Evolutionary conservation across 208 protist species (phyloP).

Genomic region (Crithidia fasciculata): DNA sequence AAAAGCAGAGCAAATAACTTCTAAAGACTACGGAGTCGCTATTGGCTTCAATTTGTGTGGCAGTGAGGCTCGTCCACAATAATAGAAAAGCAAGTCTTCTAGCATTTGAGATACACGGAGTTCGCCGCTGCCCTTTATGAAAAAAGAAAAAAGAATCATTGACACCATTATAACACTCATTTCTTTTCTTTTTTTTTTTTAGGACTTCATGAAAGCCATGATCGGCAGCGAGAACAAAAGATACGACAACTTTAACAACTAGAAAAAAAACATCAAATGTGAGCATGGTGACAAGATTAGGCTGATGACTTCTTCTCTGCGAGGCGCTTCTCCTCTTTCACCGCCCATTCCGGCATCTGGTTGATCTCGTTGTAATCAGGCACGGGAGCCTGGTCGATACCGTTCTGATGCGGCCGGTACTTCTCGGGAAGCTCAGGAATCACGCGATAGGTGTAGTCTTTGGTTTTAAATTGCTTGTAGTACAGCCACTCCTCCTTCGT

Average conservation of each 20-base stretch:
- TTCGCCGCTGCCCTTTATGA: too few species aligned
- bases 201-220: neutral
- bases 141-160: too few species aligned
- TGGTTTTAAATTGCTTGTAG: slow-evolving; percentile 93
- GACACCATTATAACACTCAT: too few species aligned
- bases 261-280: slow-evolving; percentile 6
- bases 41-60: too few species aligned
- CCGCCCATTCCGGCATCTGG: slow-evolving; percentile 87
- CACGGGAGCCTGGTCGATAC: slow-evolving; percentile 87
- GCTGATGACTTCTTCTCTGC: slow-evolving; percentile 24
- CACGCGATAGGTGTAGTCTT: slow-evolving; percentile 88
- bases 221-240: too few species aligned
- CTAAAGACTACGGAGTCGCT: too few species aligned
- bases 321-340: slow-evolving; percentile 82
- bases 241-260: neutral
- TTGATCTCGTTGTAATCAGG: slow-evolving; percentile 91
- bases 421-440: slow-evolving; percentile 92
- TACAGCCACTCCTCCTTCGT: slow-evolving; percentile 93
- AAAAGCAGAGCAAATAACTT: too few species aligned
- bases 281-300: slow-evolving; percentile 1
- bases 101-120: too few species aligned
- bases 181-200: slow-evolving; percentile 17
- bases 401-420: slow-evolving; percentile 91
- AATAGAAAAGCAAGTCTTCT: too few species aligned
- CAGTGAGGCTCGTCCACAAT: too few species aligned